Base-by-base conservation (phyloP, 2,329 filamentous ascomycete genomes). In the Cladophialophora bantiana region DNA sequence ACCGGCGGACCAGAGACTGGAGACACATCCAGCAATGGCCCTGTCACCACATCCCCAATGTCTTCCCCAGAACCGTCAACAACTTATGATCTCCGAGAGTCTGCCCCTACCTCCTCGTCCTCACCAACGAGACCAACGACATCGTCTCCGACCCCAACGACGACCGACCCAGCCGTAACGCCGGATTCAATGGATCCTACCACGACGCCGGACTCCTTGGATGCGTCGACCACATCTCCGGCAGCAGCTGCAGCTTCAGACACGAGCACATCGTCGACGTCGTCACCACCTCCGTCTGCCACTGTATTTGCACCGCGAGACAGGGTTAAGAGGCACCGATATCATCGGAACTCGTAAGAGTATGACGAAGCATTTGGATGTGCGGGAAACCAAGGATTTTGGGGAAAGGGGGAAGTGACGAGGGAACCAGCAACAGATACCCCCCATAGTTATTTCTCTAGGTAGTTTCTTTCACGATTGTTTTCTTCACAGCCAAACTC, bases 301-400 rank as follows among this genome's bases (percentile, higher is more conserved):
- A 7, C 45, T 18, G 18, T 20, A 20, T 52, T 32, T 38, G 7
- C 45, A 31, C 9, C 48, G 6, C 31, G 45, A 20, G 26, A 50
- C 35, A 35, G 20, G 55, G 35, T 58, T 15, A 58, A 58, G 55
- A 36, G 55, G 18, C 55, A 58, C 36, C 32, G 55, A 36, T 58
- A 58, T 40, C 55, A 58, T 40, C 34, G 36, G 42, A 20, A 42
- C 42, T 48, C 32, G 57, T 52, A 48, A 18, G 40, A 12, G 31
- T 36, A 36, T 26, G 32, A 50, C 26, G 45, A 50, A 13, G 45
- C 18, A 50, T 50, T 10, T 50, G 18, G 45, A 31, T 50, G 26
- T 26, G 45, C 6, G 9, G 20, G 20, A 2, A 50, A 12, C 18
- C 26, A 13, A 12, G 45, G 7, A 50, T 50, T 50, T 26, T 26